phyloP scores from a whole-genome alignment of 805 yeast genomes.

The Lachancea fermentati region DNA sequence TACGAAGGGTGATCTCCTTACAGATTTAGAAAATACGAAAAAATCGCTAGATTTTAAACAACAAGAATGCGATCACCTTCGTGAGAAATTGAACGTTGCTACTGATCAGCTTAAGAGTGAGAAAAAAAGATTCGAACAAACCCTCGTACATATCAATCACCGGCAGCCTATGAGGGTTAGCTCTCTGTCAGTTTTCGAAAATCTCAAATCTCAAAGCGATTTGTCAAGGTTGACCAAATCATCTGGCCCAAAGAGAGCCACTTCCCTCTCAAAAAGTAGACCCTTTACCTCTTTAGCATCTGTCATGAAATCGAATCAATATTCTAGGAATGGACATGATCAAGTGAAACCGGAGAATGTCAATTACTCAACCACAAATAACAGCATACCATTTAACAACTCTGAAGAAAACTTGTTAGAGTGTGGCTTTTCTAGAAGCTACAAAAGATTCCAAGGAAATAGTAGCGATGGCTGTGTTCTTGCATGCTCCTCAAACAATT shows the following conservation, averaged over 20 bases:
- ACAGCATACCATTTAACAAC: conserved; percentile 1
- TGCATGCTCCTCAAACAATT: no score
- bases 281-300: conserved; percentile 19
- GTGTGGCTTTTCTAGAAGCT: background rate
- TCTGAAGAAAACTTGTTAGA: conserved; percentile 2
- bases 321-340: no score
- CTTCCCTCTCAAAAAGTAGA: conserved; percentile 19
- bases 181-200: conserved; percentile 17
- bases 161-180: conserved; percentile 10
- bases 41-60: conserved; percentile 53
- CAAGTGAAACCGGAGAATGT: no score
- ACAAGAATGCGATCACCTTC: conserved; percentile 50
- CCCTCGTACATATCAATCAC: conserved; percentile 14
- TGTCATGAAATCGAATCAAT: conserved; percentile 7
- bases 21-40: conserved; percentile 60
- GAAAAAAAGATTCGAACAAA: conserved; percentile 18
- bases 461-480: no score
- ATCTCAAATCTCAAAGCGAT: conserved; percentile 8
- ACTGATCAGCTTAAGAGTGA: conserved; percentile 40
- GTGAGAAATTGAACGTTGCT: conserved; percentile 53
- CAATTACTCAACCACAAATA: background rate
- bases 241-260: background rate
- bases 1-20: conserved; percentile 47
- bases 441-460: no score
- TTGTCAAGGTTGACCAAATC: background rate